Evolutionary conservation across 805 yeast genomes (phyloP).

Genomic region (Nakazawaea wickerhamii): DNA sequence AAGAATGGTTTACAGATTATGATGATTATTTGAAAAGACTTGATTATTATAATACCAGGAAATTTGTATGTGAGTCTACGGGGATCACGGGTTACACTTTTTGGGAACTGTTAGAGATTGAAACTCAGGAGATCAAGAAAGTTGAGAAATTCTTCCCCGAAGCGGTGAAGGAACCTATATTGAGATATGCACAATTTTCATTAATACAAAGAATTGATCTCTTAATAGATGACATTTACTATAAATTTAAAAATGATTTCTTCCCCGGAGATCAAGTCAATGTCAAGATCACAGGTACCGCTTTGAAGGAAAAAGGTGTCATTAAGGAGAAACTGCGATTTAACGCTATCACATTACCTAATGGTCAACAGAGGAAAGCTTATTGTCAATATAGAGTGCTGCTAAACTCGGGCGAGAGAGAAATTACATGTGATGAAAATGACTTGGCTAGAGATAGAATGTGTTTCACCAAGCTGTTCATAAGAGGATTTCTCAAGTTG

Average conservation of each 20-base stretch:
- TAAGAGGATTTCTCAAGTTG: constrained; percentile 82
- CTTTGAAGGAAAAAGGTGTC: constrained; percentile 48
- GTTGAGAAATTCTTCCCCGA: constrained; percentile 87
- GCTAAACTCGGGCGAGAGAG: constrained; percentile 38
- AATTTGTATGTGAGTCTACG: constrained; percentile 93
- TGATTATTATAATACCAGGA: constrained; percentile 67
- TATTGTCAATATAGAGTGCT: constrained; percentile 69
- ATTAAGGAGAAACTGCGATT: constrained; percentile 84
- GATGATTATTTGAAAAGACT: constrained; percentile 67
- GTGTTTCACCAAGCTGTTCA: constrained; percentile 82
- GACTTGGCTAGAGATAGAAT: constrained; percentile 80
- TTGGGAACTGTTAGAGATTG: constrained; percentile 83
- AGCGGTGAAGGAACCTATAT: constrained; percentile 86
- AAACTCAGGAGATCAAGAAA: constrained; percentile 52
- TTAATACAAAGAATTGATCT: constrained; percentile 76
- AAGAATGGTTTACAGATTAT: constrained; percentile 80
- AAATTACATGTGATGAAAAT: constrained; percentile 65
- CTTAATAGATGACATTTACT: constrained; percentile 82
- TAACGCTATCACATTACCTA: constrained; percentile 37
- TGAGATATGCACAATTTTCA: constrained; percentile 78
- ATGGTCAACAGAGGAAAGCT: constrained; percentile 32
- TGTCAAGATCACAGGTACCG: constrained; percentile 39
- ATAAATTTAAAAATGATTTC: constrained; percentile 70
- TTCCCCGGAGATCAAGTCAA: constrained; percentile 87
- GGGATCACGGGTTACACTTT: constrained; percentile 89